Evolutionary conservation across 202 grass and related monocot genomes (phyloP), one percentile per base, ranked within the genome.

Genomic region (Setaria italica): DNA sequence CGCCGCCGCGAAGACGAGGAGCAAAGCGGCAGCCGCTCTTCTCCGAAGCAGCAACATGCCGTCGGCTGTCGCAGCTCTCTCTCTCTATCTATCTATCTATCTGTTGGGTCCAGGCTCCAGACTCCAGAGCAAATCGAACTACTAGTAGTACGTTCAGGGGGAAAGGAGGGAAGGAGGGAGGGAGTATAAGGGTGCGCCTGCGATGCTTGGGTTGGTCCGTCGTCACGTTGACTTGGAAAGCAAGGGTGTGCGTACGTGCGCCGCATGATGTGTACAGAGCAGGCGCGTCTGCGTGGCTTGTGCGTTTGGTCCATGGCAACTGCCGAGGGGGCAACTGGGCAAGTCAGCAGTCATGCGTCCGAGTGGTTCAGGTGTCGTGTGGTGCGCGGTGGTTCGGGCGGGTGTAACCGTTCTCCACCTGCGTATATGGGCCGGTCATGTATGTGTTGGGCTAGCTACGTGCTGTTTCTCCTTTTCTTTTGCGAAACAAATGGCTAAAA

Each of bases 171-270:
- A 35, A 16, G 25, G 2, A 16, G 25, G 2, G 48, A 11, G 13
- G 34, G 35, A 13, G 47, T 29, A 29, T 30, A 46, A 11, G 20
- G 55, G 67, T 57, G 80, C 57, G 69, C 2, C 41, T 62, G 59
- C 29, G 17, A 25, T 30, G 39, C 35, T n/a, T 72, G 5, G 67
- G 75, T 42, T 88, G 59, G 60, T 33, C 35, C 13, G 60, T 67
- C 81, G 50, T 41, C 39, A 41, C 53, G 37, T 58, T 83, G 82
- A 89, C 60, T 47, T 80, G 4, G 25, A 13, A 46, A 4, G 42
- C 3, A 19, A 4, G 51, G 14, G 53, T 46, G 51, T 14, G 3
- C 21, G 55, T 21, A 7, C 55, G 55, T 58, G 8, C 55, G 20
- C 55, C 55, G 79, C 57, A 60, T 60, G 57, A 29, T 29, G 57